Evolutionary conservation across 768 basidiomycete species (phyloP), one percentile per base, ranked within the genome.

Genomic region (Tylopilus sp.): DNA sequence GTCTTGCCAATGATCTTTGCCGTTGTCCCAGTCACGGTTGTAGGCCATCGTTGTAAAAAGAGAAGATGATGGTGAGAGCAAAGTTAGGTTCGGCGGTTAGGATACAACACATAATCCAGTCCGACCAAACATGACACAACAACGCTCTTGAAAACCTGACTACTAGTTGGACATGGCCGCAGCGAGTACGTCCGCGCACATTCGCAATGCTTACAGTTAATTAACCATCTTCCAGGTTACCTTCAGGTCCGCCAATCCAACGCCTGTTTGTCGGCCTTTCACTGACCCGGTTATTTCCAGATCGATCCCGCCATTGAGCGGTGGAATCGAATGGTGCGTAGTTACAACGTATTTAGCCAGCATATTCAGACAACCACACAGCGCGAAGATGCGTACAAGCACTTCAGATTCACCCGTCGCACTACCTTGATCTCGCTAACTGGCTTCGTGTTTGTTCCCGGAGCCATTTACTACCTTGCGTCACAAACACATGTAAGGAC

Each of bases 1-100:
- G 41, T 84, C 79, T 52, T 70, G 61, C 81, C 81, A 83, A 45
- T 47, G 35, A 41, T 82, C 79, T 69, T 90, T 91, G 46, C 88
- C 89, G 68, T 78, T 79, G 73, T 91, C 88, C 90, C 91, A 91
- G 75, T 91, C 88, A 57, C 91, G 83, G 71, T 86, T 86, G 70
- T 85, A 81, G 44, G 85, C 77, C 87, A 89, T 88, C 20, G 51
- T 48, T 21, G 59, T 49, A 25, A 44, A 36, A 8, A 58, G 38
- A 51, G 57, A 55, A 45, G 50, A 52, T 65, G 57, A 50, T 59
- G 56, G 69, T 59, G 43, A 40, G 40, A 67, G 44, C 39, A 46
- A 62, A 65, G 51, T 42, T 57, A 40, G 45, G 48, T 12, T 28
- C 4, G 48, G 40, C 13, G 44, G 44, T 41, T 25, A 26, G 23